A percentile compares a stretch with the other conserved stretches of the same genome.
Conservation (phyloP, 306 rosid genomes). For the Citrullus mucosospermus region DNA sequence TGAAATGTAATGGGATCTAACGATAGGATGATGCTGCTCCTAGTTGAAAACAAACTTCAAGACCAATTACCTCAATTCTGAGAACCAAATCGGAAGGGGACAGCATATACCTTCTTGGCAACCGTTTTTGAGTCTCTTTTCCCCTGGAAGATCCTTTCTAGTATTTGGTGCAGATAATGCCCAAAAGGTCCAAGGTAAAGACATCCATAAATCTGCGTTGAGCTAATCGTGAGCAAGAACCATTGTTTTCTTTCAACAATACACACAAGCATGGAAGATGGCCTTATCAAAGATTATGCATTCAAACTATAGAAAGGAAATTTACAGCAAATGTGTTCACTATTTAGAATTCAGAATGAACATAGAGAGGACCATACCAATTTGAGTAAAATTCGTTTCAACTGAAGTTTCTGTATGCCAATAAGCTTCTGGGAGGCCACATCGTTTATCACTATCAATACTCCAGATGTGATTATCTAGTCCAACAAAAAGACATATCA, state of each 20-base stretch:
- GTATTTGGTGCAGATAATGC: constrained; percentile 49
- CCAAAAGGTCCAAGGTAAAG: constrained; percentile 93
- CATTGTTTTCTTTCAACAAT: not conserved
- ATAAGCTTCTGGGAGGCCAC: constrained; percentile 83
- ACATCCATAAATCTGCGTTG: constrained; percentile 72
- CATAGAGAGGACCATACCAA: constrained; percentile 23
- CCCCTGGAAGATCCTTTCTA: constrained; percentile 86
- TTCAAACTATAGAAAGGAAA: not conserved
- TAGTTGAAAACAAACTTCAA: not conserved
- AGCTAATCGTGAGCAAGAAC: not conserved
- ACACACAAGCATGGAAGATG: not conserved
- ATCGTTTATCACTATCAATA: constrained; percentile 68
- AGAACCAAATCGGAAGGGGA: not conserved
- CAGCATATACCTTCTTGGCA: constrained; percentile 57
- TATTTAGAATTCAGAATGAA: not conserved
- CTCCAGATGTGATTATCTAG: constrained; percentile 77
- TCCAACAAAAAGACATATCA: not conserved
- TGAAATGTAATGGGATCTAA: not conserved
- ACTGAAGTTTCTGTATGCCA: constrained; percentile 70
- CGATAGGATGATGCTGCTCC: not conserved
- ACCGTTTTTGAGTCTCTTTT: constrained; percentile 82
- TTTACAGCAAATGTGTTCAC: not conserved
- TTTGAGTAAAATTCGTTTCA: constrained; percentile 67
- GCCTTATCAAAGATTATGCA: not conserved
- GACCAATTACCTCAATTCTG: not conserved